Evolutionary conservation across 2,329 filamentous ascomycete species (phyloP).

Genomic region (Fusarium brachygibbosum): DNA sequence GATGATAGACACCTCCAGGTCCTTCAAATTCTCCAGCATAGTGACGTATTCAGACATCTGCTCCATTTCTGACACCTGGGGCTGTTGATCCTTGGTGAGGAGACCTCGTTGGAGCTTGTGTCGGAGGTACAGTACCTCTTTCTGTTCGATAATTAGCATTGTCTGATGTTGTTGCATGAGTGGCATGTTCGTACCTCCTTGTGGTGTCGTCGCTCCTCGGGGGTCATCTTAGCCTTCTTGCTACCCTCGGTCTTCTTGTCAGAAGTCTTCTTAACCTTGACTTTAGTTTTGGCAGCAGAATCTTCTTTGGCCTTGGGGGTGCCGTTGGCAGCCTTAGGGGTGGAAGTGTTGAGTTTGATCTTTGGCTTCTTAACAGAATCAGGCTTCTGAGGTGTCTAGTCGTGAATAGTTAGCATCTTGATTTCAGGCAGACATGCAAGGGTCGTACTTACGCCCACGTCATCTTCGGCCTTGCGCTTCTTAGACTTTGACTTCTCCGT

Average conservation of each 20-base stretch:
- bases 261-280: slow-evolving; percentile 67
- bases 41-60: slow-evolving; percentile 81
- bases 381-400: slow-evolving; percentile 68
- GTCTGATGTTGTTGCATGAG: background rate
- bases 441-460: slow-evolving; percentile 63
- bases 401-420: slow-evolving; percentile 29
- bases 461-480: slow-evolving; percentile 92
- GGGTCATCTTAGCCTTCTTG: slow-evolving; percentile 70
- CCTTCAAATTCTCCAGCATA: slow-evolving; percentile 82
- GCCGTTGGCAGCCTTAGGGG: slow-evolving; percentile 36
- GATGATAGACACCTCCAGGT: slow-evolving; percentile 91
- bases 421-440: background rate
- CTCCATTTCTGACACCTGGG: slow-evolving; percentile 88
- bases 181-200: slow-evolving; percentile 66
- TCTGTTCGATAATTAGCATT: slow-evolving; percentile 62
- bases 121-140: slow-evolving; percentile 89
- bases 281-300: slow-evolving; percentile 65
- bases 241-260: slow-evolving; percentile 68
- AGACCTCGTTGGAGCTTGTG: slow-evolving; percentile 97
- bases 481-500: slow-evolving; percentile 71
- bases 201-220: slow-evolving; percentile 69
- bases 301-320: slow-evolving; percentile 67
- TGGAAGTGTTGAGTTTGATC: slow-evolving; percentile 72
- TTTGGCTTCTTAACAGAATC: slow-evolving; percentile 77
- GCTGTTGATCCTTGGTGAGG: slow-evolving; percentile 83